Percentiles rank a stretch among this genome's conserved stretches.
Evolutionary conservation across 164 flowering plant species (phyloP).

Genomic region (Echeveria elegans): DNA sequence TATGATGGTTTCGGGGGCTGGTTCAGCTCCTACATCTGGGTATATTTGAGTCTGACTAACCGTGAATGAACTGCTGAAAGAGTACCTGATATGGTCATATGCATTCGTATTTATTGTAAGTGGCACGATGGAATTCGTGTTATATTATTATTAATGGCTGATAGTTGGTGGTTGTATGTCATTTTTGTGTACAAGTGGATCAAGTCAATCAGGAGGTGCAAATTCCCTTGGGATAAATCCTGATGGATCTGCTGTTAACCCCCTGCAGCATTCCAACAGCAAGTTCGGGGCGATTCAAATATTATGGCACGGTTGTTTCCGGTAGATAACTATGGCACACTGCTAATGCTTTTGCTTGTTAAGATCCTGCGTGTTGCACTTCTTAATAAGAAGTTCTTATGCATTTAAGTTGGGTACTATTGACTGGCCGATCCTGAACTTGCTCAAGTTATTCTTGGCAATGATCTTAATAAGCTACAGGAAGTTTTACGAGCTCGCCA

Average conservation of each 20-base stretch:
- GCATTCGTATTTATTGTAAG: no score
- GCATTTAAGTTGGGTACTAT: background rate
- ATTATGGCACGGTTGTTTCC: conserved; percentile 70
- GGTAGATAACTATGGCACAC: conserved; percentile 25
- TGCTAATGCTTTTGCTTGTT: background rate
- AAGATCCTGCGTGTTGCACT: background rate
- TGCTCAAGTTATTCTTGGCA: conserved; percentile 80
- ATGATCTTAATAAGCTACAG: conserved; percentile 71
- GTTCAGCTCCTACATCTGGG: conserved; percentile 36
- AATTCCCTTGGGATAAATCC: conserved; percentile 51
- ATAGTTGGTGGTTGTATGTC: background rate
- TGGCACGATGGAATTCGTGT: background rate
- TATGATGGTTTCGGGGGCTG: conserved; percentile 52
- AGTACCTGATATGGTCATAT: no score
- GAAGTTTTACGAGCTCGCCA: conserved; percentile 54
- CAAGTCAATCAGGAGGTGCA: conserved; percentile 7
- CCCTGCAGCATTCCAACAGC: conserved; percentile 84
- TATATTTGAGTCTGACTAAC: no score
- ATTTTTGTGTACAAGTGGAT: background rate
- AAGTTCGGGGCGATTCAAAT: conserved; percentile 58
- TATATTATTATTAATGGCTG: background rate
- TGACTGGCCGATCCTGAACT: conserved; percentile 62
- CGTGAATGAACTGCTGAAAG: no score
- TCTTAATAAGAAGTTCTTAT: background rate
- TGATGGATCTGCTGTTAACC: conserved; percentile 94